These are phyloP conservation scores for Candida sp. DNA, from an alignment of 1,139 yeast species.

Conservation along the genomic window DNA sequence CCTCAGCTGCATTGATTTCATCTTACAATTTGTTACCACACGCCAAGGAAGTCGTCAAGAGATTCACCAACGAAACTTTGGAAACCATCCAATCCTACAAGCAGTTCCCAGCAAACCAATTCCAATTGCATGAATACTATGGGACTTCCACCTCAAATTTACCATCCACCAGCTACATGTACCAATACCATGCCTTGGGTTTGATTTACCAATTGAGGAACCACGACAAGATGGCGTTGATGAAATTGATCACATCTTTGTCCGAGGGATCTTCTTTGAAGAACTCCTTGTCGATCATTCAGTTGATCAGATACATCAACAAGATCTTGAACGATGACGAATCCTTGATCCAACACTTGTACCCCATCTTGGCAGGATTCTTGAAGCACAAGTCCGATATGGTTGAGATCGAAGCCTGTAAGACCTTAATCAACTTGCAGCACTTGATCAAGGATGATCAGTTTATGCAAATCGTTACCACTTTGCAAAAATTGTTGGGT, in stretches of 20 bases:
- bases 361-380: constrained; percentile 71
- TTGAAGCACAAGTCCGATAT: constrained; percentile 84
- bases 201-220: constrained; percentile 85
- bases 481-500: constrained; percentile 77
- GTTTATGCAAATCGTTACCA: constrained; percentile 63
- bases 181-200: constrained; percentile 97
- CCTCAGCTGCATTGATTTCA: constrained; percentile 92
- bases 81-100: constrained; percentile 81
- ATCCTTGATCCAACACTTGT: constrained; percentile 56
- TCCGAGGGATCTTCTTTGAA: constrained; percentile 65
- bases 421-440: constrained; percentile 70
- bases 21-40: constrained; percentile 90
- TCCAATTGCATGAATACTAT: constrained; percentile 56
- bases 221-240: constrained; percentile 93
- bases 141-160: constrained; percentile 54
- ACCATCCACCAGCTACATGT: constrained; percentile 75
- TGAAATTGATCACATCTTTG: constrained; percentile 87
- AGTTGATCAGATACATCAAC: constrained; percentile 83
- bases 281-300: constrained; percentile 79
- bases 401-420: constrained; percentile 95
- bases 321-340: constrained; percentile 67
- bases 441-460: constrained; percentile 65
- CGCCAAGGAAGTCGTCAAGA: constrained; percentile 88
- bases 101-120: constrained; percentile 63
- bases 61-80: constrained; percentile 94